Percentiles rank a stretch among this genome's conserved stretches.
phyloP scores from a whole-genome alignment of 2,329 filamentous ascomycete genomes.

The Rhinocladiella mackenziei region DNA sequence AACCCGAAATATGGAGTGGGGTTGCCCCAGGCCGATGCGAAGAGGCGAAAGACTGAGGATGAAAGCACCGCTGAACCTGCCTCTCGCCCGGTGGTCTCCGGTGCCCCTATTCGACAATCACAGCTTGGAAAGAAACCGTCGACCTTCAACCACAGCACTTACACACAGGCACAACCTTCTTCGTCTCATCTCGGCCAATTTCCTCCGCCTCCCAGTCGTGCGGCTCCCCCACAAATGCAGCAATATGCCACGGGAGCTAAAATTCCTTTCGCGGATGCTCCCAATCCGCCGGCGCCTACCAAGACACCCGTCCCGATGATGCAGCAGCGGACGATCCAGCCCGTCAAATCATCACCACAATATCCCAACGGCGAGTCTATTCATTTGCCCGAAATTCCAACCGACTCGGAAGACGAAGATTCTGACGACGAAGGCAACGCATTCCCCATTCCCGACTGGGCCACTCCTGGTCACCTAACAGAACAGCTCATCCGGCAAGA shows the following conservation, averaged over 20 bases:
- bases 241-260: slow-evolving; percentile 74
- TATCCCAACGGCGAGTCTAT: slow-evolving; percentile 89
- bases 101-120: slow-evolving; percentile 79
- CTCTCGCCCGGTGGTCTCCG: slow-evolving; percentile 63
- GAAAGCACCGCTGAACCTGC: slow-evolving; percentile 61
- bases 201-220: slow-evolving; percentile 62
- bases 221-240: slow-evolving; percentile 75
- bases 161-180: slow-evolving; percentile 47
- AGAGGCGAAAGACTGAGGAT: slow-evolving; percentile 73
- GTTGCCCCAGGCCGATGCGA: slow-evolving; percentile 68
- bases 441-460: slow-evolving; percentile 74
- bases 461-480: slow-evolving; percentile 77
- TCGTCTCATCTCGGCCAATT: slow-evolving; percentile 57
- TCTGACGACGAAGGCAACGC: slow-evolving; percentile 54
- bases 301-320: slow-evolving; percentile 34
- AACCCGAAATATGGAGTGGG: slow-evolving; percentile 42
- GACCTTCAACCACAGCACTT: slow-evolving; percentile 37
- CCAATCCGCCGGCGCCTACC: slow-evolving; percentile 57
- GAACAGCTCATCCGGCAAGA: slow-evolving; percentile 76
- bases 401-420: slow-evolving; percentile 87
- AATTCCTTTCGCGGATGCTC: slow-evolving; percentile 79
- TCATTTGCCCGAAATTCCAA: slow-evolving; percentile 89
- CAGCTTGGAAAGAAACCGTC: slow-evolving; percentile 60
- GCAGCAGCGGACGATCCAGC: slow-evolving; percentile 29
- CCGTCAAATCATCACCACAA: slow-evolving; percentile 61